phyloP scores from a whole-genome alignment of 495 filamentous ascomycete species.

The Zalerion maritima region DNA sequence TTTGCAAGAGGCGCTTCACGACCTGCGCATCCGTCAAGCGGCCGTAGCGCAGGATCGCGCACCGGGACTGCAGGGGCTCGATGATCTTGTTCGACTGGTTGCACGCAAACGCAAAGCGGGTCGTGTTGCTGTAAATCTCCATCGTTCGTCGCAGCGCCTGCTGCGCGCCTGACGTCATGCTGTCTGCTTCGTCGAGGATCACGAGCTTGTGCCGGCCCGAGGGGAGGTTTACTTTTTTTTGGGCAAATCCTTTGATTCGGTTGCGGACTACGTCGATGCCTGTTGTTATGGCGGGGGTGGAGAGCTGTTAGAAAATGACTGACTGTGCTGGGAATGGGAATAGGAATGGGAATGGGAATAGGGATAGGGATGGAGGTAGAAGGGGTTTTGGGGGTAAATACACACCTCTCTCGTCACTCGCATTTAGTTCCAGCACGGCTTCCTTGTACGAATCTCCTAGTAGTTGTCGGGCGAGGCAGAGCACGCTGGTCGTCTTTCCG shows the following conservation, averaged over 20 bases:
- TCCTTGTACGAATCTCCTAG: constrained; percentile 94
- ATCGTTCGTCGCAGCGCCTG: constrained; percentile 92
- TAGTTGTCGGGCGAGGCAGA: constrained; percentile 85
- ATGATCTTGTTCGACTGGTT: constrained; percentile 99
- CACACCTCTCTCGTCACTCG: constrained; percentile 80
- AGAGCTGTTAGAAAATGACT: too few relatives aligned
- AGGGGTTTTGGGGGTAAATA: not conserved
- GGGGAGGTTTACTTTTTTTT: constrained; percentile 97
- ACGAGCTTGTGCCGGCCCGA: constrained; percentile 86
- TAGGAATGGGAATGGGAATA: too few relatives aligned
- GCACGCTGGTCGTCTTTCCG: constrained; percentile 91
- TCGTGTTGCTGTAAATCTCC: constrained; percentile 97
- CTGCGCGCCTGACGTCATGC: constrained; percentile 93
- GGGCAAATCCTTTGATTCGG: constrained; percentile 94
- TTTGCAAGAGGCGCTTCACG: constrained; percentile 76
- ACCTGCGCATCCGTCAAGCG: constrained; percentile 86
- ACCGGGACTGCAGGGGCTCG: constrained; percentile 90
- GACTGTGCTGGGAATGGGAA: too few relatives aligned
- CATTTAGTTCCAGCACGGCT: constrained; percentile 91
- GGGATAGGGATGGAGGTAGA: not conserved
- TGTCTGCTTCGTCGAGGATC: constrained; percentile 95
- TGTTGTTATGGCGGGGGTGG: too few relatives aligned
- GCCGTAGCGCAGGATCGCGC: constrained; percentile 89
- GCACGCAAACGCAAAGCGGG: constrained; percentile 94
- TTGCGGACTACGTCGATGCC: constrained; percentile 98